A percentile compares a stretch with the other conserved stretches of the same genome.
Conservation (phyloP, 2,329 filamentous ascomycete genomes). For the Fragosphaeria purpurea region DNA sequence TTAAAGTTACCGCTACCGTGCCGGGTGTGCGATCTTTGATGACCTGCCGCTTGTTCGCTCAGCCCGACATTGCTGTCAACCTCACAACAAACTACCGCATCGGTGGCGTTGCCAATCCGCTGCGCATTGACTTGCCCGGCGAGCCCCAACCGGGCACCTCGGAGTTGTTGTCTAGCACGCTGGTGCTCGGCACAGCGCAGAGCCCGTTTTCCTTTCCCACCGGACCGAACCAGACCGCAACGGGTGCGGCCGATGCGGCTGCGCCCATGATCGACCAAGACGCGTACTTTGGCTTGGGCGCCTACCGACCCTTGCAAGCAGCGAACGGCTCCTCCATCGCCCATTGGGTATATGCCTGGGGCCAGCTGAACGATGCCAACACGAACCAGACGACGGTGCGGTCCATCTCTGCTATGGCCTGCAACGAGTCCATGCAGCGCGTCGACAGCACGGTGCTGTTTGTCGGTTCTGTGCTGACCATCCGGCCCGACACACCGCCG, state of each 20-base stretch:
- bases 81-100: slow-evolving; percentile 14
- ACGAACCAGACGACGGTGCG: slow-evolving; percentile 18
- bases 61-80: slow-evolving; percentile 16
- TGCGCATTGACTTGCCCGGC: slow-evolving; percentile 15
- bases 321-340: slow-evolving; percentile 8
- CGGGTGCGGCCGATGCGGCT: not conserved
- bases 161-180: slow-evolving; percentile 13
- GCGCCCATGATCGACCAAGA: slow-evolving; percentile 3
- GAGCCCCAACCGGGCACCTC: slow-evolving; percentile 6
- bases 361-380: slow-evolving; percentile 17
- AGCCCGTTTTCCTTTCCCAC: not conserved
- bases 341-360: slow-evolving; percentile 27
- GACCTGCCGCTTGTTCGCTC: slow-evolving; percentile 16
- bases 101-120: slow-evolving; percentile 10
- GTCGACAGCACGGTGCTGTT: slow-evolving; percentile 14
- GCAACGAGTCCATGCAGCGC: slow-evolving; percentile 24
- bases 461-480: slow-evolving; percentile 11
- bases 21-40: slow-evolving; percentile 24
- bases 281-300: slow-evolving; percentile 16
- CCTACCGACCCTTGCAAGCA: slow-evolving; percentile 14
- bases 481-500: slow-evolving; percentile 21
- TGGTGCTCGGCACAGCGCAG: slow-evolving; percentile 10
- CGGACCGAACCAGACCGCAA: not conserved
- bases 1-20: slow-evolving; percentile 16
- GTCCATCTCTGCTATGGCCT: slow-evolving; percentile 24